Percentiles rank a stretch among this genome's conserved stretches.
Conservation (phyloP, 2,329 filamentous ascomycete genomes). For the Talaromyces rugulosus region DNA sequence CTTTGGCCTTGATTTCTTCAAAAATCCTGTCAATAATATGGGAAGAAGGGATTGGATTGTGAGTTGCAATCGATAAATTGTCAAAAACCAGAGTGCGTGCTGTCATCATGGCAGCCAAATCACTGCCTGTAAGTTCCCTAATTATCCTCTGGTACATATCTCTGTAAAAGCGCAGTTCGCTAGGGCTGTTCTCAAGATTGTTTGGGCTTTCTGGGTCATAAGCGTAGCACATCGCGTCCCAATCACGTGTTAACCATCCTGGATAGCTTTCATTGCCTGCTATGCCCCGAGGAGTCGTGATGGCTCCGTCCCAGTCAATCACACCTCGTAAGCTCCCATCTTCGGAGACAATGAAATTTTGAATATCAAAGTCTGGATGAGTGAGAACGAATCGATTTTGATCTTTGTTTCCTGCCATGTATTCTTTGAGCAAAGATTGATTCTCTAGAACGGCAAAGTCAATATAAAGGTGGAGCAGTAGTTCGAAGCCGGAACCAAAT, state of each 20-base stretch:
- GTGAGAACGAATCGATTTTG: constrained; percentile 2
- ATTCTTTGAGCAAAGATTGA: neutral
- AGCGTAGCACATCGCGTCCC: neutral
- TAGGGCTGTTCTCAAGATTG: neutral
- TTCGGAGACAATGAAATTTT: constrained; percentile 3
- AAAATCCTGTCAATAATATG: neutral
- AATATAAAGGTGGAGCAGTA: neutral
- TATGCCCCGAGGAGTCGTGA: constrained; percentile 9
- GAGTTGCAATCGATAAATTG: neutral
- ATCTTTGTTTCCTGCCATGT: neutral
- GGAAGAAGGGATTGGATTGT: neutral
- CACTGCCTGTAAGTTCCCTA: neutral
- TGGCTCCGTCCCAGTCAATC: constrained; percentile 14
- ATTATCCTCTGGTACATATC: neutral
- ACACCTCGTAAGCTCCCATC: constrained; percentile 10
- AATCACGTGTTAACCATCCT: constrained; percentile 14
- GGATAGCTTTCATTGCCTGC: constrained; percentile 12
- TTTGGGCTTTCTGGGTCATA: neutral
- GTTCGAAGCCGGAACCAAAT: neutral
- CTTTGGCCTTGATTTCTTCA: neutral
- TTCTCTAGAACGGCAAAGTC: neutral
- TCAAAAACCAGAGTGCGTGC: neutral
- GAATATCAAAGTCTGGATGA: constrained; percentile 7
- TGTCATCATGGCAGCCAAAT: neutral
- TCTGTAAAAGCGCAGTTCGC: neutral